Conservation (phyloP, 1,284 basidiomycete species). For the Fomitopsis betulina region DNA sequence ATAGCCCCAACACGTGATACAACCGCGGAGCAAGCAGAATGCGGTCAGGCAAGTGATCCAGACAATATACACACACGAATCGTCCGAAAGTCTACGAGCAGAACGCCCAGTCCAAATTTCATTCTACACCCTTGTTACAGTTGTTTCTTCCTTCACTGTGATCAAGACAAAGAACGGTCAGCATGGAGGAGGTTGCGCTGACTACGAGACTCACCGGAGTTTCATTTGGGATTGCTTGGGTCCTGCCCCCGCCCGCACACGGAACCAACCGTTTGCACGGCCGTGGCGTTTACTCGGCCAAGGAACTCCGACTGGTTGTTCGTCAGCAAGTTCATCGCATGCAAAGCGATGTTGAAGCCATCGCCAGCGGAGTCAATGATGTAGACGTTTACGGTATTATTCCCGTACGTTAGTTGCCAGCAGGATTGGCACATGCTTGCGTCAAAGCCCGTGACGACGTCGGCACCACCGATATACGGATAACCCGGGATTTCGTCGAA, state of each 20-base stretch:
- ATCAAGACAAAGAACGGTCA: neutral
- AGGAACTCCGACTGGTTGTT: constrained; percentile 10
- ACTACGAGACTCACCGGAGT: neutral
- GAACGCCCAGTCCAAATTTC: neutral
- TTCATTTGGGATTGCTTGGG: neutral
- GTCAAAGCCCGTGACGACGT: constrained; percentile 36
- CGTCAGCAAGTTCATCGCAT: constrained; percentile 21
- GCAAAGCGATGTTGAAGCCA: constrained; percentile 30
- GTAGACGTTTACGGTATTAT: constrained; percentile 32
- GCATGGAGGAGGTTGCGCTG: no score
- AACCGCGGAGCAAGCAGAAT: neutral
- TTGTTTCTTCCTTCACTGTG: neutral
- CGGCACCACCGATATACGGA: constrained; percentile 44
- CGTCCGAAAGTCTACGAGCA: neutral
- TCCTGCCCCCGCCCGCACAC: neutral
- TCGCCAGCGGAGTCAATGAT: constrained; percentile 36
- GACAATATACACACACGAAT: neutral
- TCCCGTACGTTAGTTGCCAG: constrained; percentile 38
- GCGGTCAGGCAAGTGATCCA: neutral
- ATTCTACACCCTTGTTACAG: no score
- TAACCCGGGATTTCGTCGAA: constrained; percentile 44
- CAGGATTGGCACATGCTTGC: constrained; percentile 41
- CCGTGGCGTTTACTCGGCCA: constrained; percentile 16
- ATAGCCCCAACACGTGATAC: neutral
- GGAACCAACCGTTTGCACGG: constrained; percentile 11